Evolutionary conservation across 208 protist genomes (phyloP).

Genomic region (Wallacemonas sp.): DNA sequence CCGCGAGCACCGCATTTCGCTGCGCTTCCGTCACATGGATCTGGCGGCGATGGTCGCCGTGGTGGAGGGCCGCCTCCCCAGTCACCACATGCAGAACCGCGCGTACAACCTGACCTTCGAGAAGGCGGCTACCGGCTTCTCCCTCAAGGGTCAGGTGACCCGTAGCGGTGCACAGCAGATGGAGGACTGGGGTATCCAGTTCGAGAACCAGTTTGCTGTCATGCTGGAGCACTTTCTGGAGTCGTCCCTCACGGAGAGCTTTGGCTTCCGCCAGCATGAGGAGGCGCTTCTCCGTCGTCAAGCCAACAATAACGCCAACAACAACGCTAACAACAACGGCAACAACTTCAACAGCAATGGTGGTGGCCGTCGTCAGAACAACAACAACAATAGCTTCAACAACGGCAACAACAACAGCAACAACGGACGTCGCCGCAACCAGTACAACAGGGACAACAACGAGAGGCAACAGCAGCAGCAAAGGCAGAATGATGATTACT

Average conservation of each 20-base stretch:
- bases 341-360: constrained; percentile 36
- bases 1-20: constrained; percentile 63
- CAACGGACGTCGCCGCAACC: constrained; percentile 9
- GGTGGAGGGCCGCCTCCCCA: constrained; percentile 46
- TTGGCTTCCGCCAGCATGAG: constrained; percentile 72
- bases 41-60: constrained; percentile 73
- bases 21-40: constrained; percentile 80
- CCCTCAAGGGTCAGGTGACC: constrained; percentile 65
- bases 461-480: background rate
- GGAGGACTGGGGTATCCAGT: constrained; percentile 79
- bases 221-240: constrained; percentile 85
- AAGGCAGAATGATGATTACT: background rate
- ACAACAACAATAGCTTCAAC: constrained; percentile 12
- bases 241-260: constrained; percentile 79
- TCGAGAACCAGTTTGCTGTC: constrained; percentile 83
- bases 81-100: constrained; percentile 71
- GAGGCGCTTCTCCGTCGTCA: constrained; percentile 10
- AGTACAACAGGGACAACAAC: constrained; percentile 3
- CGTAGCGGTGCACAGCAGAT: constrained; percentile 50
- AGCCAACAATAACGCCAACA: constrained; percentile 23
- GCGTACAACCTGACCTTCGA: constrained; percentile 77
- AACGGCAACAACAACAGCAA: constrained; percentile 25
- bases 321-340: constrained; percentile 20
- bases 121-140: constrained; percentile 57
- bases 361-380: constrained; percentile 8